These are phyloP conservation scores for Oryza australiensis DNA, from an alignment of 176 grass and related monocot species.

Conservation along the genomic window DNA sequence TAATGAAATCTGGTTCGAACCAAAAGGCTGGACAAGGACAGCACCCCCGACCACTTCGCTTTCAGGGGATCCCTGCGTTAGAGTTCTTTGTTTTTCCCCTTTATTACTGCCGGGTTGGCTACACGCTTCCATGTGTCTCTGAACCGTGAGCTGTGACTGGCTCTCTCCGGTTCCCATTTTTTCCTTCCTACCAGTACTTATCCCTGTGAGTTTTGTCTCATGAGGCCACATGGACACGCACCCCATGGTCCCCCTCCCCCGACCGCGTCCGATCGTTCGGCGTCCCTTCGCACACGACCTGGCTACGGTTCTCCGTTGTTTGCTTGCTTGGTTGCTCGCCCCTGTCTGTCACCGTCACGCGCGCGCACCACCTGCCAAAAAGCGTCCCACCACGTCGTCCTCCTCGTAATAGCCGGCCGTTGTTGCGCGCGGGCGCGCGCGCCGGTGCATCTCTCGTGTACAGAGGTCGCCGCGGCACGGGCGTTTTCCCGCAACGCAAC, in stretches of 20 bases:
- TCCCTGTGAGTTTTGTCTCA: slow-evolving; percentile 26
- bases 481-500: background rate
- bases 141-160: slow-evolving; percentile 17
- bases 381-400: background rate
- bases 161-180: background rate
- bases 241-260: slow-evolving; percentile 14
- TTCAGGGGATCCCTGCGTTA: background rate
- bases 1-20: background rate
- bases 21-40: slow-evolving; percentile 36
- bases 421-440: too few species aligned
- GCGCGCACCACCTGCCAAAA: background rate
- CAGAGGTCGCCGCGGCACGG: background rate
- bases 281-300: background rate
- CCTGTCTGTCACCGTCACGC: background rate
- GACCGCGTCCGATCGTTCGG: slow-evolving; percentile 32
- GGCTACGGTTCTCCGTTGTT: background rate
- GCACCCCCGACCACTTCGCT: slow-evolving; percentile 26
- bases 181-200: background rate
- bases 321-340: background rate
- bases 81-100: background rate
- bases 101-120: background rate
- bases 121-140: slow-evolving; percentile 27
- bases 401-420: background rate
- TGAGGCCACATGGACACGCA: slow-evolving; percentile 28
- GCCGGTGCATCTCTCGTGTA: background rate